Evolutionary conservation across 139 green algal species (phyloP).

Genomic region (Picochlorum sp.): DNA sequence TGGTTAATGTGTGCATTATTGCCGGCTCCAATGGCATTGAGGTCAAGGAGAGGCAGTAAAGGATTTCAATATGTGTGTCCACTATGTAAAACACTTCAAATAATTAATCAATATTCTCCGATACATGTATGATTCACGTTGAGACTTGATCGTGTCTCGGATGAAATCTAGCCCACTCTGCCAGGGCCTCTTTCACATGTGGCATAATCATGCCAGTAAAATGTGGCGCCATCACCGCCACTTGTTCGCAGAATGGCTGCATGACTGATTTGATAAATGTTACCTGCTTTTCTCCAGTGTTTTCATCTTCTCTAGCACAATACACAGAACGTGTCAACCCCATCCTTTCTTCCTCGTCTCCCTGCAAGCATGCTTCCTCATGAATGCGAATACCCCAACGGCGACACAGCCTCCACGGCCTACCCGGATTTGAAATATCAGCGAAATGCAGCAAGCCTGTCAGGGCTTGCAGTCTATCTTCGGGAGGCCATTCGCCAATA

Average conservation of each 20-base stretch:
- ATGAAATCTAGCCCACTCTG: slow-evolving; percentile 13
- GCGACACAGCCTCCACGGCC: slow-evolving; percentile 20
- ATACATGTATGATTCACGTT: no score
- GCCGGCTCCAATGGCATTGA: slow-evolving; percentile 76
- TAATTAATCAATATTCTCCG: no score
- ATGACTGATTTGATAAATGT: slow-evolving; percentile 43
- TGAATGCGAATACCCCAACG: slow-evolving; percentile 40
- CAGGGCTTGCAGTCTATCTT: slow-evolving; percentile 26
- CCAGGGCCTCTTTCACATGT: slow-evolving; percentile 10
- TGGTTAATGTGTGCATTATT: slow-evolving; percentile 93
- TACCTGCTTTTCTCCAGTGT: slow-evolving; percentile 60
- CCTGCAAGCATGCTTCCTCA: slow-evolving; percentile 39
- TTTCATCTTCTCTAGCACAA: slow-evolving; percentile 50
- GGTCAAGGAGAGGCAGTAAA: slow-evolving; percentile 51
- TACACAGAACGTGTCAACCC: slow-evolving; percentile 53
- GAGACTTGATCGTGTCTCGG: no score
- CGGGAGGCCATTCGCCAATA: slow-evolving; percentile 26
- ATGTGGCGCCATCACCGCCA: slow-evolving; percentile 27
- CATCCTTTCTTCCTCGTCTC: slow-evolving; percentile 45
- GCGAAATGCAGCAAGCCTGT: slow-evolving; percentile 46
- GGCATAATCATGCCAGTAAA: slow-evolving; percentile 20
- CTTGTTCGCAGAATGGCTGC: slow-evolving; percentile 24
- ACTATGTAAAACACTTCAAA: no score
- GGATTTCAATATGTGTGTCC: no score
- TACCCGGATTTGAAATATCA: slow-evolving; percentile 58